Evolutionary conservation across 2,329 filamentous ascomycete species (phyloP).

Genomic region (Trichoderma pleuroti): DNA sequence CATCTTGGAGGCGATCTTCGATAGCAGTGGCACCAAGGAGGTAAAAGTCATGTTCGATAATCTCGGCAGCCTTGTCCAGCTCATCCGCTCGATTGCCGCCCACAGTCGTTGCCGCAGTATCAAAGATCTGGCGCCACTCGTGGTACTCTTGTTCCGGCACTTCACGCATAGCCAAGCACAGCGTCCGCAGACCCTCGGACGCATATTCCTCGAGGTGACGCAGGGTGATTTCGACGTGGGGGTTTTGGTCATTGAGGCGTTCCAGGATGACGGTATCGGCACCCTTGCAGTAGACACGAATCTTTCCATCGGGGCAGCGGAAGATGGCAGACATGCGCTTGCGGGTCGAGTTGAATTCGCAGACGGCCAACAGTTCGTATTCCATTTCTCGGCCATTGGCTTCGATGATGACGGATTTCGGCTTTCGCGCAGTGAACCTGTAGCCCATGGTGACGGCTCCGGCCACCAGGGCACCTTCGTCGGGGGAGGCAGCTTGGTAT

Average conservation of each 20-base stretch:
- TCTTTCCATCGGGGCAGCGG: constrained; percentile 91
- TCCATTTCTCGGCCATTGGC: constrained; percentile 69
- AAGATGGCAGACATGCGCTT: constrained; percentile 99
- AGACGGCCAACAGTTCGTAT: constrained; percentile 92
- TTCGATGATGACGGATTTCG: constrained; percentile 79
- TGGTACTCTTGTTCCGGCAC: constrained; percentile 83
- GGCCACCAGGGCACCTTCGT: constrained; percentile 94
- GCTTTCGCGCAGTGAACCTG: constrained; percentile 85
- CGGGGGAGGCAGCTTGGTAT: constrained; percentile 95
- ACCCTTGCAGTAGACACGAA: constrained; percentile 91
- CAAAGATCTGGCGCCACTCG: constrained; percentile 83
- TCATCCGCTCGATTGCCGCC: constrained; percentile 90
- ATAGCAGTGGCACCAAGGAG: constrained; percentile 95
- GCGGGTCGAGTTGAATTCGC: constrained; percentile 90
- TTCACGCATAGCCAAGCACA: constrained; percentile 93
- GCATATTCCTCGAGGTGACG: constrained; percentile 98
- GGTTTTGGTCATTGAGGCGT: constrained; percentile 77
- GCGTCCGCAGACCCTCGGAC: constrained; percentile 87
- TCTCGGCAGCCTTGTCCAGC: constrained; percentile 91
- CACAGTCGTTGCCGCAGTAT: constrained; percentile 84
- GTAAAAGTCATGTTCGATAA: constrained; percentile 89
- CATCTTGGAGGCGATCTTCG: constrained; percentile 93
- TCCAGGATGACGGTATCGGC: constrained; percentile 97
- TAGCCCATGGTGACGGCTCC: constrained; percentile 85
- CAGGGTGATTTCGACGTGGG: constrained; percentile 82